phyloP scores from a whole-genome alignment of 345 rosid genomes.

The Populus simonii region DNA sequence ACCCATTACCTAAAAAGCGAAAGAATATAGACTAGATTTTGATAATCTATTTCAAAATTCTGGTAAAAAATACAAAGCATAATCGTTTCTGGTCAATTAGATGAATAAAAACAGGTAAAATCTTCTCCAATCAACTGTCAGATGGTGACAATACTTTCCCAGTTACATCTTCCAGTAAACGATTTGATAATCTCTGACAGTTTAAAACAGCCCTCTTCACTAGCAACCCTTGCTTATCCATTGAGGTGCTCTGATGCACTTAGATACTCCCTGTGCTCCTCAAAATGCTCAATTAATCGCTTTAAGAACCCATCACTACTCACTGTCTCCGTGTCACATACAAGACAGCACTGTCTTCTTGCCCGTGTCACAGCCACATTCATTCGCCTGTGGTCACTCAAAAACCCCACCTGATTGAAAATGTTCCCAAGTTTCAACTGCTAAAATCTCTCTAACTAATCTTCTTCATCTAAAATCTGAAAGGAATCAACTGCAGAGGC shows the following conservation, averaged over 20 bases:
- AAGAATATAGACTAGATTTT: not conserved
- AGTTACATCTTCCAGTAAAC: not conserved
- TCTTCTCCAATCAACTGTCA: not conserved
- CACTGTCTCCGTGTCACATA: conserved; percentile 90
- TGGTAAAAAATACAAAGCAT: not conserved
- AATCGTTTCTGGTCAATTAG: not conserved
- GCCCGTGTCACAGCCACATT: conserved; percentile 93
- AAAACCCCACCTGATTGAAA: conserved; percentile 66
- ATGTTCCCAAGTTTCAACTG: conserved; percentile 5
- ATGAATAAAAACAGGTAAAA: not conserved
- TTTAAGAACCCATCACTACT: conserved; percentile 65
- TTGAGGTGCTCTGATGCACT: conserved; percentile 80
- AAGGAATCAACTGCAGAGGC: not conserved
- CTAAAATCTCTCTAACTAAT: not conserved
- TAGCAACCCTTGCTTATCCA: conserved; percentile 19
- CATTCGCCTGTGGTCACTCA: conserved; percentile 82
- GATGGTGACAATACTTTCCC: not conserved
- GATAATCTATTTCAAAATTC: not conserved
- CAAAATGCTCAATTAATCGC: conserved; percentile 76
- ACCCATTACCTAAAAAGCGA: not conserved
- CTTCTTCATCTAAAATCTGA: not conserved
- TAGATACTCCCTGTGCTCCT: conserved; percentile 86
- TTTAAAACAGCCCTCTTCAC: not conserved
- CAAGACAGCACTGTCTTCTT: conserved; percentile 86
- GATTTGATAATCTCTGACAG: not conserved